A percentile compares a stretch with the other conserved stretches of the same genome.
Evolutionary conservation across 208 protist species (phyloP).

Genomic region (Leishmania lainsoni): DNA sequence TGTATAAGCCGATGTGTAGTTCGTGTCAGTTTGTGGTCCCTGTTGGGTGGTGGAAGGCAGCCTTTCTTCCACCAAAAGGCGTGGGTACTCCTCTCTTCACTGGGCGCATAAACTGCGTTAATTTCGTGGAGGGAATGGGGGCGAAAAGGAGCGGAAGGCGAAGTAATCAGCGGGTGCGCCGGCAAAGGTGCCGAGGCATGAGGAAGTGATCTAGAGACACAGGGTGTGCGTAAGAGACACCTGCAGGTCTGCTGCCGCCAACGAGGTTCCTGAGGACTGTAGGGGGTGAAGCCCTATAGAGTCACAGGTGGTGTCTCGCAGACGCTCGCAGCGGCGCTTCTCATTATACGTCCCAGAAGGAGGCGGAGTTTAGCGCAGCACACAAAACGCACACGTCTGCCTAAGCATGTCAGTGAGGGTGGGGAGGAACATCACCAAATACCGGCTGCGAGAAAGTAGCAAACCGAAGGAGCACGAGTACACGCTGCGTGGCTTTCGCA

Average conservation of each 20-base stretch:
- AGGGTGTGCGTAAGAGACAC: background rate
- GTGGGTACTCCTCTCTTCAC: background rate
- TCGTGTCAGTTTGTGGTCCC: background rate
- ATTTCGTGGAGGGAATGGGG: background rate
- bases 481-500: background rate
- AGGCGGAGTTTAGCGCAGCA: background rate
- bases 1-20: background rate
- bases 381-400: background rate
- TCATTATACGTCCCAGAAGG: background rate
- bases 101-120: background rate
- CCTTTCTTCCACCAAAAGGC: background rate
- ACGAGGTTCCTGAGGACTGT: background rate
- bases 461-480: background rate
- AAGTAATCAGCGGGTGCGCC: background rate
- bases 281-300: background rate
- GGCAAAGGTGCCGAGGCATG: background rate
- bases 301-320: background rate
- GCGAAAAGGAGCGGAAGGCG: background rate
- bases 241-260: background rate
- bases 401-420: background rate
- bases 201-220: background rate
- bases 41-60: background rate
- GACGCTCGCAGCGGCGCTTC: background rate
- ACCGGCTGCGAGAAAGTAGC: background rate
- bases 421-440: background rate